These are phyloP conservation scores for Acrocalymma vagum DNA, from an alignment of 2,329 filamentous ascomycete genomes.

Conservation along the genomic window DNA sequence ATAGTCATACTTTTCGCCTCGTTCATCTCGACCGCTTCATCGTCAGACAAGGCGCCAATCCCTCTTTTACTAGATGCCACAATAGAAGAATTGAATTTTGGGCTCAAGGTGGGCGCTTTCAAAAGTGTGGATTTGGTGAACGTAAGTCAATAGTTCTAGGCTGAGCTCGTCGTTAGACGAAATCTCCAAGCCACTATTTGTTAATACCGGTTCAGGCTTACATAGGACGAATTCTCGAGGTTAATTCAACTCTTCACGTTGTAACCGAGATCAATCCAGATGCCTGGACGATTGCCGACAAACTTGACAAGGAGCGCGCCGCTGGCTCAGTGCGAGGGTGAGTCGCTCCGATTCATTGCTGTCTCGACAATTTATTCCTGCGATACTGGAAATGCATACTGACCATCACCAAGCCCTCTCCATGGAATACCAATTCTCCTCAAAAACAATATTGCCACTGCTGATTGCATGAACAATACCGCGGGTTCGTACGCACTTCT, in stretches of 20 bases:
- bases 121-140: conserved; percentile 65
- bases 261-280: conserved; percentile 66
- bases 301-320: conserved; percentile 58
- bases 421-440: conserved; percentile 72
- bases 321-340: conserved; percentile 58
- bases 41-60: conserved; percentile 26
- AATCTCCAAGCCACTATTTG: too few species aligned
- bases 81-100: conserved; percentile 59
- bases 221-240: conserved; percentile 58
- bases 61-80: conserved; percentile 60
- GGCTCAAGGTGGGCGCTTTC: conserved; percentile 60
- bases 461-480: conserved; percentile 69
- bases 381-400: conserved; percentile 3
- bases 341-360: background rate
- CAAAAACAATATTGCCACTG: conserved; percentile 73
- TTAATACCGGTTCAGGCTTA: conserved; percentile 61
- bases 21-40: background rate
- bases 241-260: conserved; percentile 61
- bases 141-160: too few species aligned
- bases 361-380: too few species aligned
- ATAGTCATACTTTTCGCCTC: conserved; percentile 22
- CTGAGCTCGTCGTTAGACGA: too few species aligned
- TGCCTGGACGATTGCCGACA: conserved; percentile 57
- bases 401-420: conserved; percentile 54
- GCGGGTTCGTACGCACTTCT: conserved; percentile 71